Base-by-base conservation (phyloP, 495 filamentous ascomycete genomes). In the Aspergillus cavernicola region DNA sequence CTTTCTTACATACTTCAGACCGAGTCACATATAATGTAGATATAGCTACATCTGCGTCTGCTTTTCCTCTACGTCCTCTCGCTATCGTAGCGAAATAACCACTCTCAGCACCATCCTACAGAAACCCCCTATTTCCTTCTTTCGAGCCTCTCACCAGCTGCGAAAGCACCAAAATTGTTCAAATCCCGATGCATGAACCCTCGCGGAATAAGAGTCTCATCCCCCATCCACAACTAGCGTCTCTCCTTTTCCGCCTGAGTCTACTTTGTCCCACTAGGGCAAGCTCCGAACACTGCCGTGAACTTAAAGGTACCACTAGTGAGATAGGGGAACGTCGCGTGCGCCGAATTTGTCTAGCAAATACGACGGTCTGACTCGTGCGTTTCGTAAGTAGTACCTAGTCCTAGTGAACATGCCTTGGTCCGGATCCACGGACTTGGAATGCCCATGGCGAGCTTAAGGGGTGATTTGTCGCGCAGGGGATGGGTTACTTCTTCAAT, bases 381-480 rank as follows among this genome's bases (percentile, higher is more conserved):
- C n/a, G n/a, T n/a, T n/a, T n/a, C n/a, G n/a, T n/a, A n/a, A n/a
- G n/a, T n/a, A n/a, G n/a, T n/a, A n/a, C n/a, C n/a, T n/a, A n/a
- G n/a, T n/a, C n/a, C n/a, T n/a, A n/a, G n/a, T n/a, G n/a, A n/a
- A n/a, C n/a, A n/a, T n/a, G n/a, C n/a, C n/a, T n/a, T n/a, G n/a
- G n/a, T n/a, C n/a, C n/a, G n/a, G n/a, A n/a, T n/a, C n/a, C n/a
- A n/a, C n/a, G n/a, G n/a, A n/a, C n/a, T n/a, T n/a, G n/a, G n/a
- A n/a, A n/a, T n/a, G n/a, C n/a, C n/a, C n/a, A n/a, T n/a, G 0
- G 87, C 85, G 64, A 88, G 79, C 50, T 88, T 88, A 54, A 83
- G 81, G 32, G 83, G 63, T 13, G 77, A 62, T 3, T 81, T 80
- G 8, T 73, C 74, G 11, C 78, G 72, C 13, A 88, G 65, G 1